Percentiles rank a stretch among this genome's conserved stretches.
Evolutionary conservation across 75 land plant species (phyloP).

Genomic region (Selaginella moellendorffii): DNA sequence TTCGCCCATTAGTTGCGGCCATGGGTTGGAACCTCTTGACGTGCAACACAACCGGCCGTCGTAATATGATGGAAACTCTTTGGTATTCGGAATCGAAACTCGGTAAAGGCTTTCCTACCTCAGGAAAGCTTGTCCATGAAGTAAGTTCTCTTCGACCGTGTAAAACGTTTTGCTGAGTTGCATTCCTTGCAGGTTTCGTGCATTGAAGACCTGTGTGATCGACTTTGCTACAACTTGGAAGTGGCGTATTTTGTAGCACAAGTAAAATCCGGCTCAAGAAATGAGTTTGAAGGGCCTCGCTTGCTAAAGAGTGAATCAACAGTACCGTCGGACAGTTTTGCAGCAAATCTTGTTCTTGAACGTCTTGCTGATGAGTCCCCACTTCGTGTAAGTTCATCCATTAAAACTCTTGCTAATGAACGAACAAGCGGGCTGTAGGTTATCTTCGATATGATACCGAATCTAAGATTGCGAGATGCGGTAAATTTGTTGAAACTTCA

Average conservation of each 20-base stretch:
- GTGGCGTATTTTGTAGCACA: conserved; percentile 78
- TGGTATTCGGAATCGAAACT: conserved; percentile 66
- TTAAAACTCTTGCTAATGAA: background rate
- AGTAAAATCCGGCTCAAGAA: conserved; percentile 54
- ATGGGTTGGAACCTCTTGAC: conserved; percentile 95
- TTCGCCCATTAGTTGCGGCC: conserved; percentile 76
- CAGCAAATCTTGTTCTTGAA: conserved; percentile 93
- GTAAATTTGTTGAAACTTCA: conserved; percentile 70
- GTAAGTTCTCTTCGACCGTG: conserved; percentile 21
- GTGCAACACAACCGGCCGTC: conserved; percentile 56
- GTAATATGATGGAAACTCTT: conserved; percentile 52
- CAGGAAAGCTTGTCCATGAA: conserved; percentile 56
- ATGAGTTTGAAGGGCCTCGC: conserved; percentile 34
- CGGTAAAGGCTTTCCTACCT: conserved; percentile 30
- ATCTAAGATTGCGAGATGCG: conserved; percentile 65
- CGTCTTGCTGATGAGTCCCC: conserved; percentile 72
- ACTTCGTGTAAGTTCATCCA: conserved; percentile 40
- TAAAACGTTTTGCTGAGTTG: too few relatives aligned
- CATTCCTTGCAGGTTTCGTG: conserved; percentile 52
- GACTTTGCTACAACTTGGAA: conserved; percentile 77
- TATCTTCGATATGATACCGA: conserved; percentile 85
- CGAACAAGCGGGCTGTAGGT: conserved; percentile 37
- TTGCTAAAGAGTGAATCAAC: conserved; percentile 6
- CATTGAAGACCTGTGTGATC: conserved; percentile 76
- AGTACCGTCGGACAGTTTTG: conserved; percentile 55